These are phyloP conservation scores for Pisolithus orientalis DNA, from an alignment of 768 basidiomycete genomes.

Conservation along the genomic window DNA sequence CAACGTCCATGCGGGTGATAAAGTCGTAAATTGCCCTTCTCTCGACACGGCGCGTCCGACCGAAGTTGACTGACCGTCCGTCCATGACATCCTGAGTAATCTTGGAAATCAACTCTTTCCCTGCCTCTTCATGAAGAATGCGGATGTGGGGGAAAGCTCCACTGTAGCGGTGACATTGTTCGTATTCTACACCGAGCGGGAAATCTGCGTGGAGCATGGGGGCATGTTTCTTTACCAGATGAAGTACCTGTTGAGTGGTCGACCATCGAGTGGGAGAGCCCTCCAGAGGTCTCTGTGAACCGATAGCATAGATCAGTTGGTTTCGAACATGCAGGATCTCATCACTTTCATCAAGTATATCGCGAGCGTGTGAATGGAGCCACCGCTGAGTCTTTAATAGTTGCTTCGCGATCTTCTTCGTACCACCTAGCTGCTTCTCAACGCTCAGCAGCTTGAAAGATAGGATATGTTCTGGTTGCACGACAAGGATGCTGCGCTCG, in stretches of 20 bases:
- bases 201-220: background rate
- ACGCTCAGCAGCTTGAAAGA: slow-evolving; percentile 22
- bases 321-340: slow-evolving; percentile 35
- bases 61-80: slow-evolving; percentile 12
- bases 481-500: slow-evolving; percentile 19
- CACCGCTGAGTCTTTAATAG: slow-evolving; percentile 26
- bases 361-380: slow-evolving; percentile 19
- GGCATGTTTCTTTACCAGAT: slow-evolving; percentile 12
- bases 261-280: slow-evolving; percentile 39
- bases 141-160: slow-evolving; percentile 22
- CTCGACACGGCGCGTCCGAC: slow-evolving; percentile 1
- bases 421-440: slow-evolving; percentile 21
- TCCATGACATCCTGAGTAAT: slow-evolving; percentile 14
- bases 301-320: slow-evolving; percentile 42
- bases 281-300: slow-evolving; percentile 30
- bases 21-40: slow-evolving; percentile 15
- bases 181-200: slow-evolving; percentile 4
- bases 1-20: slow-evolving; percentile 11
- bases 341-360: slow-evolving; percentile 27
- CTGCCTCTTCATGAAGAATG: slow-evolving; percentile 10
- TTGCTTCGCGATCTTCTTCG: background rate
- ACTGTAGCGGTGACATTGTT: background rate
- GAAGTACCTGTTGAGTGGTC: slow-evolving; percentile 32
- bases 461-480: slow-evolving; percentile 28
- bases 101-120: slow-evolving; percentile 7